Conservation (phyloP, 495 filamentous ascomycete genomes). For the Parachaetomium inaequale region DNA sequence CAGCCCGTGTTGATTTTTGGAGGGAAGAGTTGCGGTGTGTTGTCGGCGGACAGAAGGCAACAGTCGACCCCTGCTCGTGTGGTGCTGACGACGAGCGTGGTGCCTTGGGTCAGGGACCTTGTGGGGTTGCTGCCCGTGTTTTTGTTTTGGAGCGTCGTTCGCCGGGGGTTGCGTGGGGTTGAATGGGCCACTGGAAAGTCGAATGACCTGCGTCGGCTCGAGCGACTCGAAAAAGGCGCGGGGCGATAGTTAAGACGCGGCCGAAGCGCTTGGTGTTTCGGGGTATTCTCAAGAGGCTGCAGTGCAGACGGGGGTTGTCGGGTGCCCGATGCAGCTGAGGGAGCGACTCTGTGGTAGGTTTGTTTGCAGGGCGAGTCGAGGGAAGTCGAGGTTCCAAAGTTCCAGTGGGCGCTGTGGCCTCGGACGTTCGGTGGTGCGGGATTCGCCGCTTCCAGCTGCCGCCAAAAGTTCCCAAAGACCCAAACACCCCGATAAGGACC, state of each 20-base stretch:
- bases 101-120: too few species aligned
- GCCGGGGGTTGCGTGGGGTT: neutral
- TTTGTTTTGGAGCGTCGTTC: neutral
- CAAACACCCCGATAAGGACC: neutral
- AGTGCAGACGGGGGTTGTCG: neutral
- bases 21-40: neutral
- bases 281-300: neutral
- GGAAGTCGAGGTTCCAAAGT: too few species aligned
- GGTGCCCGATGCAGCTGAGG: neutral
- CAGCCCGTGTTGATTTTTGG: neutral
- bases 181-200: neutral
- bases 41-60: neutral
- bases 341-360: neutral
- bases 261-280: too few species aligned
- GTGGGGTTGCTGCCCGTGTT: too few species aligned
- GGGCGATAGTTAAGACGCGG: too few species aligned
- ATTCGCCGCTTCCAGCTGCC: neutral
- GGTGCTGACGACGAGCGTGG: neutral
- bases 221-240: too few species aligned
- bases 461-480: neutral
- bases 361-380: neutral
- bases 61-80: neutral
- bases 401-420: neutral
- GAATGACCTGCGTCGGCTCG: too few species aligned
- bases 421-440: neutral